Conservation (phyloP, 2,329 filamentous ascomycete species). For the Phoma sp. region DNA sequence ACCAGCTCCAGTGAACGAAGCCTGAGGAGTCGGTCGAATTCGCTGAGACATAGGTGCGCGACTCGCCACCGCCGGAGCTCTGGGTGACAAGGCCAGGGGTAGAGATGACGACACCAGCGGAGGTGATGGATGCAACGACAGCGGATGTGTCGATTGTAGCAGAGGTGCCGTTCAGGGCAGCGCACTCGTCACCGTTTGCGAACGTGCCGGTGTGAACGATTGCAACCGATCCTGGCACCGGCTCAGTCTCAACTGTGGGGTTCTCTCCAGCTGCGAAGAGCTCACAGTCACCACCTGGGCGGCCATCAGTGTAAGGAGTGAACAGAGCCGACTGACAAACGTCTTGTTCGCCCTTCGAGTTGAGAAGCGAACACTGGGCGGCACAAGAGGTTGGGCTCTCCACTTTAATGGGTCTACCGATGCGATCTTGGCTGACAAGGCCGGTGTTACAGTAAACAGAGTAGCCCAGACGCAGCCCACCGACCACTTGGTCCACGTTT, state of each 20-base stretch:
- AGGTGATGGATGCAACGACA: conserved; percentile 32
- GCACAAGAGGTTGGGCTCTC: conserved; percentile 35
- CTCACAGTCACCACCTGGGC: conserved; percentile 28
- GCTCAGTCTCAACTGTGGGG: conserved; percentile 10
- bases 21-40: conserved; percentile 31
- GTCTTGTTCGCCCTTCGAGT: conserved; percentile 29
- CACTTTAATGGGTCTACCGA: conserved; percentile 24
- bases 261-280: conserved; percentile 22
- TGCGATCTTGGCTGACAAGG: conserved; percentile 25
- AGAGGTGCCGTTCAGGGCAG: conserved; percentile 9
- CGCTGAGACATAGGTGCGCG: conserved; percentile 29
- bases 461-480: conserved; percentile 35
- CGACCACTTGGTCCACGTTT: conserved; percentile 34
- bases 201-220: conserved; percentile 31
- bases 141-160: conserved; percentile 28
- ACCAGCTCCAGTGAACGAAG: conserved; percentile 35
- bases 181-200: conserved; percentile 33
- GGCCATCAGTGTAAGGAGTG: conserved; percentile 24
- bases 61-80: conserved; percentile 31
- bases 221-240: conserved; percentile 27
- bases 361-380: conserved; percentile 39
- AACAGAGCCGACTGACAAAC: conserved; percentile 36
- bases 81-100: conserved; percentile 33
- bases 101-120: conserved; percentile 25
- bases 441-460: conserved; percentile 38